A percentile compares a stretch with the other conserved stretches of the same genome.
Conservation (phyloP, 1,284 basidiomycete genomes). For the Prillingera fragicola region DNA sequence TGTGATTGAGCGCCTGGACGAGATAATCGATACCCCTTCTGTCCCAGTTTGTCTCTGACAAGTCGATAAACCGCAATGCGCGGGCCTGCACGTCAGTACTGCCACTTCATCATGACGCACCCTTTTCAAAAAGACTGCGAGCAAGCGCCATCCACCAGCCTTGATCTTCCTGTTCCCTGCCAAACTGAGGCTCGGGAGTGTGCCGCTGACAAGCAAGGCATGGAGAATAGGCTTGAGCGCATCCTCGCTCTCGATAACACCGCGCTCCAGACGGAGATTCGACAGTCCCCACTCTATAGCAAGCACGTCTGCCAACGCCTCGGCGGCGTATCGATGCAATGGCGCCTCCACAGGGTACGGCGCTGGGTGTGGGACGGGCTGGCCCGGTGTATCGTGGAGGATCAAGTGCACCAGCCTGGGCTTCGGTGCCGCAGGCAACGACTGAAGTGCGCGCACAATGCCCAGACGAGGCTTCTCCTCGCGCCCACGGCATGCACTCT, state of each 20-base stretch:
- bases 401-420: constrained; percentile 35
- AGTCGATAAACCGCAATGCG: constrained; percentile 73
- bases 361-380: constrained; percentile 10
- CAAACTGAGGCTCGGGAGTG: constrained; percentile 75
- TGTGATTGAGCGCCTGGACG: constrained; percentile 59
- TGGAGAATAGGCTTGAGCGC: constrained; percentile 86
- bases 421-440: constrained; percentile 26
- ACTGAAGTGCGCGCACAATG: constrained; percentile 64
- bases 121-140: constrained; percentile 73
- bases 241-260: constrained; percentile 69
- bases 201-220: constrained; percentile 75
- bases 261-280: constrained; percentile 70
- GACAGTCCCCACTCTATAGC: constrained; percentile 82
- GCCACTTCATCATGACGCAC: constrained; percentile 46
- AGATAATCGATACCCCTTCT: constrained; percentile 77
- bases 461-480: constrained; percentile 59
- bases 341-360: constrained; percentile 49
- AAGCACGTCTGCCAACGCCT: constrained; percentile 79
- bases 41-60: constrained; percentile 82
- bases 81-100: constrained; percentile 54
- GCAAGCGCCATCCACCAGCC: constrained; percentile 67
- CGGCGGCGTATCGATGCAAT: constrained; percentile 62
- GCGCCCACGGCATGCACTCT: constrained; percentile 44
- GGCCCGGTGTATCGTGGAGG: constrained; percentile 17
- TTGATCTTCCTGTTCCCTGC: constrained; percentile 81